Evolutionary conservation across 176 grass and related monocot genomes (phyloP).

Genomic region (Saccharum spontaneum): DNA sequence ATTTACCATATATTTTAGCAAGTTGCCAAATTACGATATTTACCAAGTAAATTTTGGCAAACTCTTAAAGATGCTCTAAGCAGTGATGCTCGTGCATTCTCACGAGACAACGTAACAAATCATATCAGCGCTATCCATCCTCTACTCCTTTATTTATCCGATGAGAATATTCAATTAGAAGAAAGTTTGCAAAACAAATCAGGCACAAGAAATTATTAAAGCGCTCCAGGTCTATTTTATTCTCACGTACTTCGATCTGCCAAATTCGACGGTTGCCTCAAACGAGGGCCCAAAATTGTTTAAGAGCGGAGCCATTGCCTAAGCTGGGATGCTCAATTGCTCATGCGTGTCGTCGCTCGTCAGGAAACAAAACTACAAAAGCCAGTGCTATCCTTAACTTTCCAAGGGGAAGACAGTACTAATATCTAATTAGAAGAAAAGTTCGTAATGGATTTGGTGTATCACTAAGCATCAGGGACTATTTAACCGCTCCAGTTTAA

Average conservation of each 20-base stretch:
- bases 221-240: not conserved
- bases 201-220: not conserved
- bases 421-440: slow-evolving; percentile 1
- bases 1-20: no score
- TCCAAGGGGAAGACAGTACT: not conserved
- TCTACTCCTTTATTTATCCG: not conserved
- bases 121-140: not conserved
- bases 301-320: not conserved
- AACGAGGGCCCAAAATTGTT: not conserved
- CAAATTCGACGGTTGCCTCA: not conserved
- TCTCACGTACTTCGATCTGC: not conserved
- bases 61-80: no score
- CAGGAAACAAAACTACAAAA: not conserved
- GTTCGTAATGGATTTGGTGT: not conserved
- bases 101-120: not conserved
- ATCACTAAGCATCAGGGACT: not conserved
- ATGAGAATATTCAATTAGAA: slow-evolving; percentile 21
- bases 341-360: not conserved
- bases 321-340: not conserved
- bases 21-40: no score
- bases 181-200: not conserved
- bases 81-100: not conserved
- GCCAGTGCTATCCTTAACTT: not conserved
- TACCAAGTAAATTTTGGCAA: no score
- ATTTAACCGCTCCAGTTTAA: not conserved